A percentile compares a stretch with the other conserved stretches of the same genome.
Conservation (phyloP, 164 flowering plant species). For the Berberis thunbergii region DNA sequence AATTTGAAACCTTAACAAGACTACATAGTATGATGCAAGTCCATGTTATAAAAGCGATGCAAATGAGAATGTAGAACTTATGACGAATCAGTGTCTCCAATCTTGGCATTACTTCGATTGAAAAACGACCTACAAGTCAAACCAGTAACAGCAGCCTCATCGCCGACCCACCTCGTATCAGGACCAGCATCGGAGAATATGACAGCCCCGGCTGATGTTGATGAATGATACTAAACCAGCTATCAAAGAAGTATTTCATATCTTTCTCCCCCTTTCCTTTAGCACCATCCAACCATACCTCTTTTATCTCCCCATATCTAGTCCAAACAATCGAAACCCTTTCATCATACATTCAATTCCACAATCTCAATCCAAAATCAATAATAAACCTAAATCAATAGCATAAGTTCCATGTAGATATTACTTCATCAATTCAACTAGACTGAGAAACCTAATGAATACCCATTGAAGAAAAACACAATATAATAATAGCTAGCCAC, state of each 20-base stretch:
- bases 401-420: no score
- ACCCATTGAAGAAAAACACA: no score
- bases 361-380: slow-evolving; percentile 1
- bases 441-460: no score
- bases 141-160: slow-evolving; percentile 76
- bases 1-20: no score
- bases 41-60: not conserved
- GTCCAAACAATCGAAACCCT: slow-evolving; percentile 5
- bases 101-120: slow-evolving; percentile 47
- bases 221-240: slow-evolving; percentile 81
- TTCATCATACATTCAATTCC: not conserved
- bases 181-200: slow-evolving; percentile 99
- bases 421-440: no score
- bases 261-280: slow-evolving; percentile 84
- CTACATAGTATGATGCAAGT: no score
- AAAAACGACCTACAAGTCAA: slow-evolving; percentile 94
- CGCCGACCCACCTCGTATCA: slow-evolving; percentile 84
- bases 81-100: slow-evolving; percentile 58
- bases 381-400: not conserved
- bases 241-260: slow-evolving; percentile 81
- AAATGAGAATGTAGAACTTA: slow-evolving; percentile 24
- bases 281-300: slow-evolving; percentile 91
- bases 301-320: slow-evolving; percentile 84
- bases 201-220: slow-evolving; percentile 79
- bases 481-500: no score